phyloP scores from a whole-genome alignment of 306 rosid genomes.

The Prunus mira region DNA sequence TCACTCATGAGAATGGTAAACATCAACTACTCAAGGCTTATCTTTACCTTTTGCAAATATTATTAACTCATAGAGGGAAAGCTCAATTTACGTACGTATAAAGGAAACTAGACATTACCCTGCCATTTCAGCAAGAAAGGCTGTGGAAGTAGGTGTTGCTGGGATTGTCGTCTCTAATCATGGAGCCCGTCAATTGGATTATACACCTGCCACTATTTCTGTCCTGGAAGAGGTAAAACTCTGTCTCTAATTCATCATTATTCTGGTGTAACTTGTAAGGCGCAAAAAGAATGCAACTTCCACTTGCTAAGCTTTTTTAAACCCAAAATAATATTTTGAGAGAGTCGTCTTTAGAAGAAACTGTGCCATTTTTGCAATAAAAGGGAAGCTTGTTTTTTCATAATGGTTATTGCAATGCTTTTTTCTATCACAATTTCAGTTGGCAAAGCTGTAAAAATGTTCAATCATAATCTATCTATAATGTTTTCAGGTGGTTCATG shows the following conservation, averaged over 20 bases:
- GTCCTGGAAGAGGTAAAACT: conserved; percentile 38
- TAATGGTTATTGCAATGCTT: background rate
- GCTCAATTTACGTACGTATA: too few species aligned
- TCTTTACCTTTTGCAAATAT: too few species aligned
- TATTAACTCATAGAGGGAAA: too few species aligned
- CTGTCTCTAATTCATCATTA: background rate
- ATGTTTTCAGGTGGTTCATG: conserved; percentile 46
- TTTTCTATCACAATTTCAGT: background rate
- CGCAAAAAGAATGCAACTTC: too few species aligned
- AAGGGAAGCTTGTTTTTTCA: background rate
- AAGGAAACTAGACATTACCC: background rate
- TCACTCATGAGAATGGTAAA: conserved; percentile 47
- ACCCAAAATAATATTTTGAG: too few species aligned
- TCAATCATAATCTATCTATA: background rate
- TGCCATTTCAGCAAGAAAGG: conserved; percentile 29
- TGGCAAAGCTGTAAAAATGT: background rate
- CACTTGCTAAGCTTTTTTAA: background rate
- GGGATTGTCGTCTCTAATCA: conserved; percentile 47
- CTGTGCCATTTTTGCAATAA: background rate
- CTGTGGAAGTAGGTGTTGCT: conserved; percentile 36
- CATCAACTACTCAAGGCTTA: background rate
- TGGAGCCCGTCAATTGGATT: conserved; percentile 45
- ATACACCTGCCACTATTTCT: conserved; percentile 35
- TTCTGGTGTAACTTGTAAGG: too few species aligned
- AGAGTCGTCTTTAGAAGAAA: too few species aligned